Evolutionary conservation across 2,329 filamentous ascomycete species (phyloP).

Genomic region (Biscogniauxia sp.): DNA sequence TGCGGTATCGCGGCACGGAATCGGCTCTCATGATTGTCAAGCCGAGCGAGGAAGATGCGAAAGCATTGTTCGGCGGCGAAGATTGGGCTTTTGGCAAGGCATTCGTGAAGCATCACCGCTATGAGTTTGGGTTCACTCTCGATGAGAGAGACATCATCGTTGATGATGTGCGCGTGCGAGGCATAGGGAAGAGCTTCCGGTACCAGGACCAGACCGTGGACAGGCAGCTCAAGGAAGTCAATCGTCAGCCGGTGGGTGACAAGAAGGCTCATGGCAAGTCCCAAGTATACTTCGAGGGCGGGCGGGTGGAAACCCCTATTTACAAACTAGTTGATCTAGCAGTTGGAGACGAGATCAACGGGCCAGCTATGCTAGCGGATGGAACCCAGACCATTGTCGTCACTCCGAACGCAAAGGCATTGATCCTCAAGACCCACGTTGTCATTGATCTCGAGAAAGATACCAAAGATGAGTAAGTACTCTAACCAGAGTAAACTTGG

Average conservation of each 20-base stretch:
- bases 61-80: slow-evolving; percentile 59
- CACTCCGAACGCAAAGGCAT: slow-evolving; percentile 71
- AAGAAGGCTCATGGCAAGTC: slow-evolving; percentile 64
- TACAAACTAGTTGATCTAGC: slow-evolving; percentile 76
- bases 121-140: slow-evolving; percentile 90
- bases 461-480: slow-evolving; percentile 39
- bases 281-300: slow-evolving; percentile 81
- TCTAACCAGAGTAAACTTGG: not conserved
- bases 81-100: slow-evolving; percentile 82
- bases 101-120: slow-evolving; percentile 83
- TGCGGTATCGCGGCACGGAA: slow-evolving; percentile 88
- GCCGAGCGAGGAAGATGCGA: slow-evolving; percentile 61
- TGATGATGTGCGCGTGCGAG: slow-evolving; percentile 83
- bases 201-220: slow-evolving; percentile 80
- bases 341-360: slow-evolving; percentile 69
- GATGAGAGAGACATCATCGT: slow-evolving; percentile 83
- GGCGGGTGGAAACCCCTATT: slow-evolving; percentile 73
- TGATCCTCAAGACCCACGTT: slow-evolving; percentile 82
- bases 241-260: slow-evolving; percentile 53
- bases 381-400: slow-evolving; percentile 91
- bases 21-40: slow-evolving; percentile 87
- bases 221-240: slow-evolving; percentile 72
- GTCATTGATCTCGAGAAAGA: slow-evolving; percentile 76
- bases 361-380: slow-evolving; percentile 84
- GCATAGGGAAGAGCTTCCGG: slow-evolving; percentile 85